Evolutionary conservation across 176 grass and related monocot species (phyloP).

Genomic region (Olyra latifolia): DNA sequence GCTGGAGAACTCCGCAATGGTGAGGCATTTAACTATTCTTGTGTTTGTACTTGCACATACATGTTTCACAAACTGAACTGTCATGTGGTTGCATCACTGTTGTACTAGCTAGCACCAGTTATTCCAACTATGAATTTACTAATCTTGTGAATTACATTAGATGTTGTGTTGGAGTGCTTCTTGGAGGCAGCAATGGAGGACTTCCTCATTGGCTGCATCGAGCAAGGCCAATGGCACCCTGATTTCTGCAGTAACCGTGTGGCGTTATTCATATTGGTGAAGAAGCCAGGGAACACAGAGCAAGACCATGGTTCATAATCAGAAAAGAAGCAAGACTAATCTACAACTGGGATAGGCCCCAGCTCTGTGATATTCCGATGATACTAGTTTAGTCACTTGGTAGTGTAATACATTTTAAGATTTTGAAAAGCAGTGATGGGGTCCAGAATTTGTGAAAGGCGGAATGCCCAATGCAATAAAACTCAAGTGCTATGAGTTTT

Average conservation of each 20-base stretch:
- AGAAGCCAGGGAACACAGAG: conserved; percentile 38
- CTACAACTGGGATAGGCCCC: not conserved
- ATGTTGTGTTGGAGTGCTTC: conserved; percentile 88
- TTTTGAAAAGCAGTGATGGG: not conserved
- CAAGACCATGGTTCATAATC: not conserved
- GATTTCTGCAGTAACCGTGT: conserved; percentile 79
- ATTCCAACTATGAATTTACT: not conserved
- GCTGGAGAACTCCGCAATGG: conserved; percentile 92
- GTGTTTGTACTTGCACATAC: not conserved
- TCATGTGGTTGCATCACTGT: not conserved
- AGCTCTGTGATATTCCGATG: not conserved
- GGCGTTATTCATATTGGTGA: conserved; percentile 74
- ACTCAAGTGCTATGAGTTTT: not conserved
- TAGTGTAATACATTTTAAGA: not conserved
- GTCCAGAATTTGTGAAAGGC: not conserved
- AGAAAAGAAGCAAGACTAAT: not conserved
- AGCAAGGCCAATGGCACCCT: conserved; percentile 84
- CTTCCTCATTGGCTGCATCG: conserved; percentile 72
- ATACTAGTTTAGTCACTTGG: not conserved
- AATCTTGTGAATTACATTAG: conserved; percentile 16
- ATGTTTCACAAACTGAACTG: not conserved
- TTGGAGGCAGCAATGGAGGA: conserved; percentile 71
- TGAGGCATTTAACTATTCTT: conserved; percentile 9
- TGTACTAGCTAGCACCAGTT: not conserved
- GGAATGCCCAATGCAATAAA: not conserved